Evolutionary conservation across 1,284 basidiomycete species (phyloP), one percentile per base, ranked within the genome.

Genomic region (Trametes versicolor): DNA sequence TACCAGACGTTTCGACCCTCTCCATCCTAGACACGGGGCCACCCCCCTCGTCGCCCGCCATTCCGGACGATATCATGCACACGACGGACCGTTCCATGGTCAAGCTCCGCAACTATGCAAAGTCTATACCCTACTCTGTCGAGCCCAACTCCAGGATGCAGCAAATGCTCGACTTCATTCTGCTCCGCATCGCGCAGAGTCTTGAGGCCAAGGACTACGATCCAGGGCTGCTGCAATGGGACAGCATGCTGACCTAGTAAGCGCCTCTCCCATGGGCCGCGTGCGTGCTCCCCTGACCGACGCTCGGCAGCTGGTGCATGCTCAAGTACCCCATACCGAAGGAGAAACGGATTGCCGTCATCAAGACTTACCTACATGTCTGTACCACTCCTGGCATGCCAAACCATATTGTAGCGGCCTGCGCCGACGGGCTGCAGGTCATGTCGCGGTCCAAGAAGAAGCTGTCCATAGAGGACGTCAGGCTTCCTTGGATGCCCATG

Each of bases 401-500:
- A 0, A 82, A 79, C 36, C 82, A 86, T 65, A 78, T 89, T 41
- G 81, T 92, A 55, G 85, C 85, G 9, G 82, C 82, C 13, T 87
- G 85, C 71, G 83, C 85, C 10, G 89, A 92, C 67, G 83, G 79
- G 12, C 82, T 91, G 66, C 83, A 82, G 66, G 77, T 75, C 61
- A 78, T 88, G 50, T 84, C 82, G 36, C 87, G 84, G 73, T 93
- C 92, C 58, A 91, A 91, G 79, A 89, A 89, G 75, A 90, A 91
- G 72, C 78, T 97, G 55, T 85, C 86, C 59, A 88, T 96, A 67
- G 83, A 91, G 48, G 95, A 98, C 76, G 81, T 98, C 77, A 85
- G 94, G 64, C 85, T 98, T 1, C 93, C 94, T 1, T 98, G 96
- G 96, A 87, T 88, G 72, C 92, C 95, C 1, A 82, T 97, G 5